A percentile compares a stretch with the other conserved stretches of the same genome.
Conservation (phyloP, 176 grass and related monocot genomes). For the Ananas comosus region DNA sequence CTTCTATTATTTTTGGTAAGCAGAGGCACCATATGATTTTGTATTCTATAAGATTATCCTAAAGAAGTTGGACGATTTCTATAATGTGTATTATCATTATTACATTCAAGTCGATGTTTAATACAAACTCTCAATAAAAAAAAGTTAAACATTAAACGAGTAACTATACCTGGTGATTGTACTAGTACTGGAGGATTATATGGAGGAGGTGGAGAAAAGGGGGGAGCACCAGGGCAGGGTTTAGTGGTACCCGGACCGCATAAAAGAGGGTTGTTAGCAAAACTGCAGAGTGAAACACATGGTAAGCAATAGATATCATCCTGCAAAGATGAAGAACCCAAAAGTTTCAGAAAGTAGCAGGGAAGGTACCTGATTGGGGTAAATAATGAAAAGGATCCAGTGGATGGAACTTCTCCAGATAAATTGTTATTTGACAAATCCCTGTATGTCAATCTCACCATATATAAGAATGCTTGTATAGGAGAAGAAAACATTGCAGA, state of each 20-base stretch:
- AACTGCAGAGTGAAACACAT: slow-evolving; percentile 36
- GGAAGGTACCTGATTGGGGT: slow-evolving; percentile 71
- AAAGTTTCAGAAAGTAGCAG: slow-evolving; percentile 7
- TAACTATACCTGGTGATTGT: slow-evolving; percentile 48
- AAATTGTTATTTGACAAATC: slow-evolving; percentile 88
- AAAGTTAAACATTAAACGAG: slow-evolving; percentile 1
- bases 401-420: slow-evolving; percentile 80
- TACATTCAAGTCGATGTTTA: slow-evolving; percentile 19
- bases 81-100: background rate
- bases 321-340: slow-evolving; percentile 1
- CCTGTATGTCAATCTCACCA: slow-evolving; percentile 22
- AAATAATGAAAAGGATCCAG: slow-evolving; percentile 83
- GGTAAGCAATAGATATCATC: slow-evolving; percentile 14
- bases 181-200: slow-evolving; percentile 63
- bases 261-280: slow-evolving; percentile 77
- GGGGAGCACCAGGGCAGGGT: slow-evolving; percentile 71
- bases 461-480: slow-evolving; percentile 20
- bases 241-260: slow-evolving; percentile 78
- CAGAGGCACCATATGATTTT: slow-evolving; percentile 1
- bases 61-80: slow-evolving; percentile 8
- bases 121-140: background rate
- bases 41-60: background rate
- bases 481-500: slow-evolving; percentile 10
- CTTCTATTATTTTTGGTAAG: slow-evolving; percentile 12
- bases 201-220: slow-evolving; percentile 80